These are phyloP conservation scores for Psilocybe cyanescens DNA, from an alignment of 768 basidiomycete species.

Conservation along the genomic window DNA sequence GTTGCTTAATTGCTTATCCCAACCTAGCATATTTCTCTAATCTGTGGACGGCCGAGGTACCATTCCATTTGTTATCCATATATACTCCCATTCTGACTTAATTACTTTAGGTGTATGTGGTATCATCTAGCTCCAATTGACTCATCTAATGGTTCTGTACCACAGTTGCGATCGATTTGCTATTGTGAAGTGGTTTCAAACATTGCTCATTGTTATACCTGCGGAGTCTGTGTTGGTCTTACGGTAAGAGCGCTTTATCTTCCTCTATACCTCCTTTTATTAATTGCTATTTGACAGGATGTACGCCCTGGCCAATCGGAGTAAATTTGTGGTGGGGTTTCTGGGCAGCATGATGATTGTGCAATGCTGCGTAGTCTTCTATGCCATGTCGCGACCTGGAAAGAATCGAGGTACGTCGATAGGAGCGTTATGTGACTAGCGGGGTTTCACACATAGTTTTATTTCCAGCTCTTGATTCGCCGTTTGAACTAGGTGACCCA, in stretches of 20 bases:
- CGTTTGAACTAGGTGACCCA: conserved; percentile 10
- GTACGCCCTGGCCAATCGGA: conserved; percentile 24
- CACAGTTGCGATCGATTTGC: conserved; percentile 31
- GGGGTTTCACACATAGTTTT: background rate
- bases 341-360: conserved; percentile 23
- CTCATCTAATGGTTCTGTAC: background rate
- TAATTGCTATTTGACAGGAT: conserved; percentile 13
- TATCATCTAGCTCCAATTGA: background rate
- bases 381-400: conserved; percentile 29
- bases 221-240: conserved; percentile 29
- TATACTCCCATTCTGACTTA: background rate
- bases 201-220: conserved; percentile 28
- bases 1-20: background rate
- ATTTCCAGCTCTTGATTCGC: conserved; percentile 11
- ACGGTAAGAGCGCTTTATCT: conserved; percentile 19
- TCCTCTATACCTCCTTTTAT: background rate
- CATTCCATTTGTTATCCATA: background rate
- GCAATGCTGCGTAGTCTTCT: conserved; percentile 29
- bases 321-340: conserved; percentile 14
- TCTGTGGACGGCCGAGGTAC: conserved; percentile 27
- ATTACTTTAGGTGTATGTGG: conserved; percentile 11
- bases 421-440: too few species aligned
- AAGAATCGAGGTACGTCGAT: conserved; percentile 24
- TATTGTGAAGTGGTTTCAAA: conserved; percentile 32
- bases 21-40: conserved; percentile 27